Evolutionary conservation across 164 flowering plant genomes (phyloP).

Genomic region (Dillenia turbinata): DNA sequence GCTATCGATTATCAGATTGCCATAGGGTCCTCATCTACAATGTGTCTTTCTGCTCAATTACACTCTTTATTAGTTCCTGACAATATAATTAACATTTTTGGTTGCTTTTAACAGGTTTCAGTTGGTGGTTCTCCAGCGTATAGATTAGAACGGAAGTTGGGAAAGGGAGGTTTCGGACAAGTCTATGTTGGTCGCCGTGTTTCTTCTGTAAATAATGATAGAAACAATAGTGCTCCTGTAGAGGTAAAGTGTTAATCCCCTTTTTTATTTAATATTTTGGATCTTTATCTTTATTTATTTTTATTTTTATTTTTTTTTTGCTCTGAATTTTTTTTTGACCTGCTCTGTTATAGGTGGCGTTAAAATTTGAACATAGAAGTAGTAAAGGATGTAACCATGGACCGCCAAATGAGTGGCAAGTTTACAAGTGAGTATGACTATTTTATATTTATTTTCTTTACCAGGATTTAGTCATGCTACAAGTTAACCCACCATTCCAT

Average conservation of each 20-base stretch:
- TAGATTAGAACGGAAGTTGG: slow-evolving; percentile 49
- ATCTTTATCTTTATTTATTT: background rate
- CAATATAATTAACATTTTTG: background rate
- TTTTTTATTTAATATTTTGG: background rate
- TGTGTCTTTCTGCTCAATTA: too few relatives aligned
- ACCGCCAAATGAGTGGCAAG: slow-evolving; percentile 71
- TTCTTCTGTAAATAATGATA: slow-evolving; percentile 19
- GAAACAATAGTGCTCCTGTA: slow-evolving; percentile 36
- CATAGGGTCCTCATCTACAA: too few relatives aligned
- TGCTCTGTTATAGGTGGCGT: slow-evolving; percentile 40
- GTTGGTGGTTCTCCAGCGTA: slow-evolving; percentile 42
- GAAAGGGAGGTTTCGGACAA: slow-evolving; percentile 65
- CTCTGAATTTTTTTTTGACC: background rate
- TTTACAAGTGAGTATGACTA: slow-evolving; percentile 38
- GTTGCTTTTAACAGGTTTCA: slow-evolving; percentile 24
- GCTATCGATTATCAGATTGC: too few relatives aligned
- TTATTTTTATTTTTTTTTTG: background rate
- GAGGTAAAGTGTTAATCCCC: slow-evolving; percentile 24
- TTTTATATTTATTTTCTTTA: background rate
- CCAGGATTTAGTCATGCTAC: too few relatives aligned
- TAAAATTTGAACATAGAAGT: slow-evolving; percentile 62
- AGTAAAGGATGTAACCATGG: slow-evolving; percentile 67
- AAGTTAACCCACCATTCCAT: slow-evolving; percentile 1
- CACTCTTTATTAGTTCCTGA: too few relatives aligned
- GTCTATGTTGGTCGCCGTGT: slow-evolving; percentile 55